Evolutionary conservation across 2,329 filamentous ascomycete species (phyloP), one percentile per base, ranked within the genome.

Genomic region (Penicillium sp.): DNA sequence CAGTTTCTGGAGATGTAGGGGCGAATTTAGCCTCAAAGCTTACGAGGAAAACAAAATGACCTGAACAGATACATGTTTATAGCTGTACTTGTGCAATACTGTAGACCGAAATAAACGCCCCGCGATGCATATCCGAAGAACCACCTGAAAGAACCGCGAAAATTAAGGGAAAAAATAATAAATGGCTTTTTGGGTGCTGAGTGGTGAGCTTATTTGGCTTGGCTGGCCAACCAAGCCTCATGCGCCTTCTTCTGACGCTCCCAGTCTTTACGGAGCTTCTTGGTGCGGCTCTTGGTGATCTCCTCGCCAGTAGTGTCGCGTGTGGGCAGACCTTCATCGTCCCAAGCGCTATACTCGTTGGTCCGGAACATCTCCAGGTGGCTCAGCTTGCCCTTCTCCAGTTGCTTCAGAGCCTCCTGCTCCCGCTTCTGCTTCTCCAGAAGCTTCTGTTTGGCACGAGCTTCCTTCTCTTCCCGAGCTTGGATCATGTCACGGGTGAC

Each of bases 201-300:
- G 9, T n/a, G 19, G 38, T 22, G 19, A n/a, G 26, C 55, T 45
- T 67, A 70, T 63, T 70, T 67, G 42, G 67, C 66, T 47, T 72
- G 70, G 22, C 57, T 65, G 22, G 66, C 68, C 62, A 67, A 54
- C 69, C 69, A 72, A 12, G 68, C 64, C 65, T 72, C 69, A 30
- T 72, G 70, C 17, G 66, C 63, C 84, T 94, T 96, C 84, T 93
- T 95, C 81, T 97, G 94, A 75, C 84, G 88, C 70, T 96, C 91
- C 91, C 91, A 96, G 59, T 92, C 89, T 83, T 97, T 97, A 79
- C 84, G 89, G 69, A 97, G 77, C 81, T 92, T 93, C 84, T 97
- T 97, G 55, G 80, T 73, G 73, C 88, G 86, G 62, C 85, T 90
- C 83, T 97, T 97, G 4, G 91, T 86, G 40, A 97, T 83, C 68